A percentile compares a stretch with the other conserved stretches of the same genome.
phyloP scores from a whole-genome alignment of 805 yeast genomes.

The Scheffersomyces ergatensis region DNA sequence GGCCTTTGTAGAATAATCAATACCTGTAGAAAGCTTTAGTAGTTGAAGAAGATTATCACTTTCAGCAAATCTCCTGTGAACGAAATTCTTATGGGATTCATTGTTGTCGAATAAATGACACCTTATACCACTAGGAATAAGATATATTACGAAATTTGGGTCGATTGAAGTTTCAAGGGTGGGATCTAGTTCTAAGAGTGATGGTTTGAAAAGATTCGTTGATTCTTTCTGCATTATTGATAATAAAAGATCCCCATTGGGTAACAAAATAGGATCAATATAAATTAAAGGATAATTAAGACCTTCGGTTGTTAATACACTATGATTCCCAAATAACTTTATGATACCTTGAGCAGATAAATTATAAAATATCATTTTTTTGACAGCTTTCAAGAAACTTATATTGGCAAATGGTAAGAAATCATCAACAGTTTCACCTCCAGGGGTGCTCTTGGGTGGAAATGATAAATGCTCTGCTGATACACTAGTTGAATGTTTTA shows the following conservation, averaged over 20 bases:
- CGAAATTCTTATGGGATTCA: constrained; percentile 15
- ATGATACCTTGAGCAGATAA: constrained; percentile 23
- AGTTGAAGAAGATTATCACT: constrained; percentile 24
- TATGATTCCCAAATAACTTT: constrained; percentile 38
- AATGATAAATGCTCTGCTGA: constrained; percentile 24
- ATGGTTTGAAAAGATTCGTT: constrained; percentile 24
- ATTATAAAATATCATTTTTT: constrained; percentile 33
- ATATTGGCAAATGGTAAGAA: constrained; percentile 31
- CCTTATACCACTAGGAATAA: constrained; percentile 41
- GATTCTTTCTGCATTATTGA: constrained; percentile 24
- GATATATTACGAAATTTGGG: constrained; percentile 30
- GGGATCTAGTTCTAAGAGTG: constrained; percentile 10
- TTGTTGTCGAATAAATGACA: constrained; percentile 37
- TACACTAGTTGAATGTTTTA: constrained; percentile 20
- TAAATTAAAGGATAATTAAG: constrained; percentile 17
- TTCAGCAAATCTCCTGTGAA: constrained; percentile 17
- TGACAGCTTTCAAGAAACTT: constrained; percentile 38
- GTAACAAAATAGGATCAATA: constrained; percentile 35
- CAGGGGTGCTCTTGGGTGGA: constrained; percentile 20
- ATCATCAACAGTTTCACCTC: constrained; percentile 16
- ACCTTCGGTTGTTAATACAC: constrained; percentile 14
- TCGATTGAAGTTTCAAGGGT: constrained; percentile 8
- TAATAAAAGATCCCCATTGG: constrained; percentile 37
- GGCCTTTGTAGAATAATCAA: constrained; percentile 15
- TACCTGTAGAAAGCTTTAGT: constrained; percentile 34